Evolutionary conservation across 78 protist genomes (phyloP), one percentile per base, ranked within the genome.

Genomic region (Goniomonas avonlea): DNA sequence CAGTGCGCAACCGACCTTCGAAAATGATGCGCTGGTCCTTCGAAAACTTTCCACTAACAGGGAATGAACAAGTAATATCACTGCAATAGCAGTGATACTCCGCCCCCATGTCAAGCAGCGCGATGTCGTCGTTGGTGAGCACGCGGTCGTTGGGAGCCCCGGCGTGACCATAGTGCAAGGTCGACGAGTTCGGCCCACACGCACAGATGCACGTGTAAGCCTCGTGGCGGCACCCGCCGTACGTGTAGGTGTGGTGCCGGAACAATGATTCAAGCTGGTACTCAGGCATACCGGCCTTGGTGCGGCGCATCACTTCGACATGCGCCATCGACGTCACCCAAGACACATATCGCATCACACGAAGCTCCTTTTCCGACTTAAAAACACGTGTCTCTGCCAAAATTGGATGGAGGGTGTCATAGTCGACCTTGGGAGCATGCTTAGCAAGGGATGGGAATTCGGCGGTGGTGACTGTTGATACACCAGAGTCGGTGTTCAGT

Each of bases 361-460:
- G 85, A 0, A 89, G 3, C 59, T 91, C 94, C 32, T 25, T 71
- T n/a, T 45, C 69, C 23, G 91, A 75, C 85, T 91, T 91, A 40
- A 47, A 2, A 39, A 81, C 90, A 35, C 94, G 85, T 31, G 79
- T 73, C 48, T 91, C 93, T 2, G 63, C 66, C 35, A 31, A 27
- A 8, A 23, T 25, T 2, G 18, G 8, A 31, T 21, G 31, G 39
- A 34, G 4, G 17, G 25, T 21, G 25, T 17, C 25, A 45, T 13
- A 13, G 18, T 27, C 25, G 59, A 5, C 11, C 7, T 53, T 21
- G 59, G 59, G 5, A 53, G 59, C 59, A 53, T 27, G 59, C 20
- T 7, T 21, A 38, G 39, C 32, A 56, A 15, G 63, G n/a, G 20
- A 2, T n/a, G n/a, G n/a, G n/a, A n/a, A n/a, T n/a, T n/a, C n/a